Evolutionary conservation across 768 basidiomycete species (phyloP).

Genomic region (Hysterangium stoloniferum): DNA sequence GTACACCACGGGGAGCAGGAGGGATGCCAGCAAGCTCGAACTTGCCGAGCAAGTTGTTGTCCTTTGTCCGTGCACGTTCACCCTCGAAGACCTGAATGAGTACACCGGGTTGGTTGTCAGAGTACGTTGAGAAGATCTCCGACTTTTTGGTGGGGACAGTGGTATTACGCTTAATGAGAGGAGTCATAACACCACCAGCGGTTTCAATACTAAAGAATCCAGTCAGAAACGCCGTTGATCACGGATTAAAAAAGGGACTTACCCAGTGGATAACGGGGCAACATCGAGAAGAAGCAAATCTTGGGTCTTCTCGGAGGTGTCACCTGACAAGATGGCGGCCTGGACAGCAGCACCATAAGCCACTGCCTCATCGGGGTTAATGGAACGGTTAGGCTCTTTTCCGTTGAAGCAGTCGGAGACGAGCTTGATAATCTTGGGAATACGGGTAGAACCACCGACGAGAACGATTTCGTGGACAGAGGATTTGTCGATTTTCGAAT

Average conservation of each 20-base stretch:
- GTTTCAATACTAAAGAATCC: constrained; percentile 74
- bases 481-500: constrained; percentile 96
- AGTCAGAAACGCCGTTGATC: too few relatives aligned
- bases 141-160: constrained; percentile 98
- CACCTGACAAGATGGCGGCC: constrained; percentile 95
- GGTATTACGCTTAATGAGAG: constrained; percentile 97
- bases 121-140: constrained; percentile 96
- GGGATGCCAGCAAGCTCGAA: constrained; percentile 94
- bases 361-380: constrained; percentile 99
- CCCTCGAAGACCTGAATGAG: constrained; percentile 98
- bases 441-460: constrained; percentile 97
- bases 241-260: constrained; percentile 27
- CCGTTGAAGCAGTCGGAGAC: constrained; percentile 98
- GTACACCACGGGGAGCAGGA: constrained; percentile 97
- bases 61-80: constrained; percentile 96
- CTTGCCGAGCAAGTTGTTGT: constrained; percentile 97
- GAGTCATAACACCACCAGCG: constrained; percentile 98
- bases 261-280: constrained; percentile 70
- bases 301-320: constrained; percentile 97
- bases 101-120: constrained; percentile 98
- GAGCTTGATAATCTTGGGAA: constrained; percentile 94
- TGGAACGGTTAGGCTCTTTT: constrained; percentile 98
- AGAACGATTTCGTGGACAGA: constrained; percentile 96
- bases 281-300: constrained; percentile 95
- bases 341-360: constrained; percentile 99